Base-by-base conservation (phyloP, 2,329 filamentous ascomycete species). In the Aspergillus thermomutatus region DNA sequence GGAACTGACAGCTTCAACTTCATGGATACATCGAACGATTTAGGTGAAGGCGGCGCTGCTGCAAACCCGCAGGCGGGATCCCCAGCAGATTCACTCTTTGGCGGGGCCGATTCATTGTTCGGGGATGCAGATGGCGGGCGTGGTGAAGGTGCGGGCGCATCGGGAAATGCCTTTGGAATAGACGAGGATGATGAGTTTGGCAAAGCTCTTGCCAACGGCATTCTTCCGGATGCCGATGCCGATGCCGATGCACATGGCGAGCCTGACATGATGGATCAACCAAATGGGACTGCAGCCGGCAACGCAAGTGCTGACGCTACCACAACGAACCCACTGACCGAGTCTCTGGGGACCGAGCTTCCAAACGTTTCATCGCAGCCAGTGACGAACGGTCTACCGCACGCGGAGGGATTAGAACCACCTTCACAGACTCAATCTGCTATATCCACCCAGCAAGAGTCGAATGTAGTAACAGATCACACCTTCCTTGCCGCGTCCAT, bases 161-260 rank as follows among this genome's bases (percentile, higher is more conserved):
- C 73, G 69, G 78, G 82, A 25, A 87, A 84, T 47, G 77, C 73
- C 4, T 95, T 91, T 70, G 89, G 84, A 0, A 87, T 89, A 11
- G 91, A 96, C 46, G 91, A 96, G 43, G 91, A 95, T 57, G 87
- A 92, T 64, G 90, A 92, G 62, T 92, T 95, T 64, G 87, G 87
- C 3, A 80, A 87, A 55, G 88, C 88, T 1, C 88, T 96, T 74
- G 86, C 86, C 40, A 83, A 83, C 60, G 83, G 82, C 25, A 74
- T 83, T 11, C 79, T 81, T 5, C 79, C 78, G 0, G 82, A 84
- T 57, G 79, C 83, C 19, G 68, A 72, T 49, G 68, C 78, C 0
- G 82, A 84, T 56, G 79, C 83, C 19, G 68, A 72, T 49, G 68
- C 70, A 14, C 67, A 68, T 23, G 69, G 66, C 14, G 73, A 75